A percentile compares a stretch with the other conserved stretches of the same genome.
These are phyloP conservation scores for Chaetomium strumarium DNA, from an alignment of 2,329 filamentous ascomycete species.

Conservation along the genomic window DNA sequence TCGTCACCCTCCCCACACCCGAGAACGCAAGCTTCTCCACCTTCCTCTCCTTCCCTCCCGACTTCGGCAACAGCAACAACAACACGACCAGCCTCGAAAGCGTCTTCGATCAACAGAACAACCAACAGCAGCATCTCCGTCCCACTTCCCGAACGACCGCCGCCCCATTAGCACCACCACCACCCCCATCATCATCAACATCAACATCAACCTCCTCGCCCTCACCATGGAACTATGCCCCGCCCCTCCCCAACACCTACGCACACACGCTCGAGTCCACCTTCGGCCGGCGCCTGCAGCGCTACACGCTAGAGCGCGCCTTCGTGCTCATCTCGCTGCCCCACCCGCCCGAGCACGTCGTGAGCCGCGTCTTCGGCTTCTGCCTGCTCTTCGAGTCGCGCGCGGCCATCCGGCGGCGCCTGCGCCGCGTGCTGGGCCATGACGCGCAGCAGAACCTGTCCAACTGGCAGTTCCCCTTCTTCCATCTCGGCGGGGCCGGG, in stretches of 20 bases:
- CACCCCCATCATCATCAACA: too few species aligned
- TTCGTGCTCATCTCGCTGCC: slow-evolving; percentile 50
- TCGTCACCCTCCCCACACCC: slow-evolving; percentile 42
- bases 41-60: slow-evolving; percentile 29
- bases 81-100: background rate
- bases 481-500: slow-evolving; percentile 62
- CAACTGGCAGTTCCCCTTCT: slow-evolving; percentile 55
- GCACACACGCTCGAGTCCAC: slow-evolving; percentile 57
- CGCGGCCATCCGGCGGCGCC: slow-evolving; percentile 41
- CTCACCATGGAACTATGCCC: slow-evolving; percentile 28
- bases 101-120: background rate
- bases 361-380: slow-evolving; percentile 61
- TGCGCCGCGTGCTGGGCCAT: slow-evolving; percentile 31
- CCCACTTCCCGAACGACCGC: slow-evolving; percentile 3
- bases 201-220: background rate
- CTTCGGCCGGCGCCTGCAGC: slow-evolving; percentile 66
- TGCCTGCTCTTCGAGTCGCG: slow-evolving; percentile 55
- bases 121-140: slow-evolving; percentile 5
- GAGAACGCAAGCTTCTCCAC: slow-evolving; percentile 49
- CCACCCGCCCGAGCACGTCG: slow-evolving; percentile 41
- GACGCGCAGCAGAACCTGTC: slow-evolving; percentile 43
- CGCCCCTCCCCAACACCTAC: slow-evolving; percentile 48
- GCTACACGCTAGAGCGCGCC: slow-evolving; percentile 57
- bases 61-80: background rate
- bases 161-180: background rate